Conservation (phyloP, 495 filamentous ascomycete genomes). For the Podospora tetraspora region DNA sequence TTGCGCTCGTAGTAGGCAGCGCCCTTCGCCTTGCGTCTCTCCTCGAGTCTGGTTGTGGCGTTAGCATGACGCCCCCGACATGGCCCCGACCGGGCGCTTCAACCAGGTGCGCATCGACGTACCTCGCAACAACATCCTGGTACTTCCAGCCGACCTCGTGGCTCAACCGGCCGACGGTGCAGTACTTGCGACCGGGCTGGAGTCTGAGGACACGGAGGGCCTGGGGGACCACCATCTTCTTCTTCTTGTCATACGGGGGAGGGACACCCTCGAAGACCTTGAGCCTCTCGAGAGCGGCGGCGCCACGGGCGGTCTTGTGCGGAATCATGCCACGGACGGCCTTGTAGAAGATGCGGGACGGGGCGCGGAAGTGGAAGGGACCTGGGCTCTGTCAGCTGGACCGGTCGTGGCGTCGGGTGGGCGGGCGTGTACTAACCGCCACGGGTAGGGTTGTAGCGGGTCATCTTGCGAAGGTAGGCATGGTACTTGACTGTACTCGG, state of each 20-base stretch:
- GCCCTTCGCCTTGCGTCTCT: slow-evolving; percentile 98
- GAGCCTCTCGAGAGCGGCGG: slow-evolving; percentile 91
- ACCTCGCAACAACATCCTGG: slow-evolving; percentile 97
- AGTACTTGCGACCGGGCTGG: slow-evolving; percentile 99
- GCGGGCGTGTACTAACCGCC: slow-evolving; percentile 61
- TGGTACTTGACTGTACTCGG: slow-evolving; percentile 90
- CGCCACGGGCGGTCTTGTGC: slow-evolving; percentile 97
- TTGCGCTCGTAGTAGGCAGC: slow-evolving; percentile 99
- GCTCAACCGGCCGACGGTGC: slow-evolving; percentile 93
- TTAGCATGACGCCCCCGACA: slow-evolving; percentile 32
- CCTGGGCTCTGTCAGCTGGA: slow-evolving; percentile 52
- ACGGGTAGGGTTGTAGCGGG: slow-evolving; percentile 97
- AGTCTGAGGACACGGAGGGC: slow-evolving; percentile 89
- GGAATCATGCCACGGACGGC: slow-evolving; percentile 99
- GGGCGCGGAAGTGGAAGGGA: slow-evolving; percentile 99
- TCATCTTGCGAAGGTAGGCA: slow-evolving; percentile 98
- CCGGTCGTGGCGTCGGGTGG: slow-evolving; percentile 12
- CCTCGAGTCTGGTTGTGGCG: slow-evolving; percentile 72
- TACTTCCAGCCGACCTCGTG: slow-evolving; percentile 99
- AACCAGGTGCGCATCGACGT: slow-evolving; percentile 36
- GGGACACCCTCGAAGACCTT: slow-evolving; percentile 99
- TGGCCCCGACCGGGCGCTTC: neutral
- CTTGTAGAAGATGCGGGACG: slow-evolving; percentile 99
- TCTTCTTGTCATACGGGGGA: slow-evolving; percentile 98
- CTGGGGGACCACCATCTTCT: slow-evolving; percentile 98